These are phyloP conservation scores for Parastagonospora nodorum DNA, from an alignment of 2,329 filamentous ascomycete species.

Conservation along the genomic window DNA sequence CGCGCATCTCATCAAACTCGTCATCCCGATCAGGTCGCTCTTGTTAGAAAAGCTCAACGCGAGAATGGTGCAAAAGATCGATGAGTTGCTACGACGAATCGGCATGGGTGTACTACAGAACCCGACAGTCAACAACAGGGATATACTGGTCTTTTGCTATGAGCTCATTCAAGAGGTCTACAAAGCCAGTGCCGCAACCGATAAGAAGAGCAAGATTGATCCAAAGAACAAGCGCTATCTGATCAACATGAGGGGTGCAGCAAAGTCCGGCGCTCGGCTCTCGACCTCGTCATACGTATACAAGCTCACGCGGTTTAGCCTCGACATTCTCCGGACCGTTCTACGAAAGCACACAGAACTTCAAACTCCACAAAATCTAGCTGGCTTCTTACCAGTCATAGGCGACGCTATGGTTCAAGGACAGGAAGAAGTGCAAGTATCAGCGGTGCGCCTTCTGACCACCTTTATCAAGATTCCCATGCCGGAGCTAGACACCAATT, in stretches of 20 bases:
- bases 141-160: slow-evolving; percentile 92
- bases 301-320: slow-evolving; percentile 85
- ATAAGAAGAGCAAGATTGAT: slow-evolving; percentile 34
- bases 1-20: slow-evolving; percentile 71
- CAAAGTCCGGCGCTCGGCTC: slow-evolving; percentile 72
- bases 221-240: slow-evolving; percentile 71
- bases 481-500: slow-evolving; percentile 68
- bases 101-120: slow-evolving; percentile 84
- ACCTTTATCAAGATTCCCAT: slow-evolving; percentile 86
- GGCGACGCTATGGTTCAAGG: slow-evolving; percentile 83
- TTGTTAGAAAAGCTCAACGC: slow-evolving; percentile 83
- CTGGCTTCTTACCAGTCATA: slow-evolving; percentile 85
- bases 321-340: slow-evolving; percentile 85
- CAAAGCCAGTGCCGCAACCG: slow-evolving; percentile 59
- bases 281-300: slow-evolving; percentile 79
- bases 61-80: slow-evolving; percentile 84
- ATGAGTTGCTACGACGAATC: slow-evolving; percentile 83
- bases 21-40: slow-evolving; percentile 77
- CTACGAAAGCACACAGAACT: slow-evolving; percentile 83
- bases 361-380: slow-evolving; percentile 76
- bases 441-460: slow-evolving; percentile 82
- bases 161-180: slow-evolving; percentile 90
- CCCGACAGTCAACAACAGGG: slow-evolving; percentile 73
- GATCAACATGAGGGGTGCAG: slow-evolving; percentile 75
- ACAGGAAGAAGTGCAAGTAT: slow-evolving; percentile 91